A percentile compares a stretch with the other conserved stretches of the same genome.
Evolutionary conservation across 2,329 filamentous ascomycete genomes (phyloP).

Genomic region (Pezicula radicicola): DNA sequence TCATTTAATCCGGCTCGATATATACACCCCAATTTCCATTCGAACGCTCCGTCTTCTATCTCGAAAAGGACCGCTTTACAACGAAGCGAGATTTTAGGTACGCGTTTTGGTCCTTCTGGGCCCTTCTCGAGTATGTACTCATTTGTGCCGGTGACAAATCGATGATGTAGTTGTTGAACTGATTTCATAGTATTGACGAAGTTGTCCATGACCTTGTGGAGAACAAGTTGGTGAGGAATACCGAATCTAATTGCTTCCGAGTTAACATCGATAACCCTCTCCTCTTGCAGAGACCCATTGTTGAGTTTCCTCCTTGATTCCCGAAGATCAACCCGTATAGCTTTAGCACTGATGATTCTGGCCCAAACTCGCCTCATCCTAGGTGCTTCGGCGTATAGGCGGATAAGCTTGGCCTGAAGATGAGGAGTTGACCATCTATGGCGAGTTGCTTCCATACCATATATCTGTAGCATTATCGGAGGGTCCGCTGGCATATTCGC

Average conservation of each 20-base stretch:
- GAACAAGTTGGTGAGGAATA: constrained; percentile 85
- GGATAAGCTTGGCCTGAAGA: constrained; percentile 69
- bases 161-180: constrained; percentile 85
- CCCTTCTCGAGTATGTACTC: constrained; percentile 85
- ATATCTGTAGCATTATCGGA: constrained; percentile 86
- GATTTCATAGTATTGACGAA: constrained; percentile 85
- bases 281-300: constrained; percentile 57
- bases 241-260: constrained; percentile 84
- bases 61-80: constrained; percentile 84
- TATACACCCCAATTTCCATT: constrained; percentile 95
- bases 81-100: constrained; percentile 82
- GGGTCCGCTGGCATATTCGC: constrained; percentile 85
- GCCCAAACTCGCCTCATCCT: constrained; percentile 83
- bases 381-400: constrained; percentile 86
- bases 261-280: constrained; percentile 79
- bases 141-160: constrained; percentile 82
- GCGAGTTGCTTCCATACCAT: constrained; percentile 75
- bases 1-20: constrained; percentile 87
- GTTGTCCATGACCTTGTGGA: constrained; percentile 93
- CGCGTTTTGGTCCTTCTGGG: constrained; percentile 79
- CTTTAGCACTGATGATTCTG: constrained; percentile 79
- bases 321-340: constrained; percentile 75
- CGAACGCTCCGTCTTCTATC: constrained; percentile 92
- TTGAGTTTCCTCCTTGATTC: constrained; percentile 69
- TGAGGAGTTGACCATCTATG: constrained; percentile 89